Evolutionary conservation across 2,329 filamentous ascomycete species (phyloP), one percentile per base, ranked within the genome.

Genomic region (Colletotrichum siamense): DNA sequence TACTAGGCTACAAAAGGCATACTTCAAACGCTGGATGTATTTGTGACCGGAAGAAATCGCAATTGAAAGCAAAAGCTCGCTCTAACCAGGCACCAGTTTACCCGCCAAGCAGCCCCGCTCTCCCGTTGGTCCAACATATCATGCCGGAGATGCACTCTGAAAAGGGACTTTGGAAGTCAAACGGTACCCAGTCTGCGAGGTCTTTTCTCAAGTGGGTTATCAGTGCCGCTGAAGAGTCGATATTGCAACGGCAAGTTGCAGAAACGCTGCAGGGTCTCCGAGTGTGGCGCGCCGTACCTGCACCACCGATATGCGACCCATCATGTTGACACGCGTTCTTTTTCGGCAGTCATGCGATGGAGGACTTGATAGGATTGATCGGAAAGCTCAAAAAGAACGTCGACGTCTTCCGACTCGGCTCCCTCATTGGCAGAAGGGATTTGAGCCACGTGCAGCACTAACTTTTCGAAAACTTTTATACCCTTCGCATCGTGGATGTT

Each of bases 401-500:
- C 10, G n/a, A 22, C 1, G n/a, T 22, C 44, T 22, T 52, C 3
- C 44, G 44, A 52, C 44, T 52, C n/a, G n/a, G 12, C n/a, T 52
- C 44, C 10, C n/a, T 52, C n/a, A 52, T 24, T 13, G n/a, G 44
- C n/a, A 24, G 28, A 18, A 15, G 73, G 69, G 5, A 72, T 36
- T 36, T 67, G 34, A 4, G 70, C 74, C 8, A 69, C 15, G 32
- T 76, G 34, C 18, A 76, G 16, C 10, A 73, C 63, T 6, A 74
- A 30, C 32, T 61, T 67, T 34, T 77, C 71, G 16, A 76, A 81
- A 0, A 78, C 73, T 24, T 61, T 26, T n/a, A 65, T 26, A 5
- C 81, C 81, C 9, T 75, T 44, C 0, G 12, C 7, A n/a, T 82
- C 80, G 36, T 83, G 82, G 1, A 81, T 67, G 10, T 71, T 18